Evolutionary conservation across 2,329 filamentous ascomycete species (phyloP).

Genomic region (Pseudogymnoascus sp.): DNA sequence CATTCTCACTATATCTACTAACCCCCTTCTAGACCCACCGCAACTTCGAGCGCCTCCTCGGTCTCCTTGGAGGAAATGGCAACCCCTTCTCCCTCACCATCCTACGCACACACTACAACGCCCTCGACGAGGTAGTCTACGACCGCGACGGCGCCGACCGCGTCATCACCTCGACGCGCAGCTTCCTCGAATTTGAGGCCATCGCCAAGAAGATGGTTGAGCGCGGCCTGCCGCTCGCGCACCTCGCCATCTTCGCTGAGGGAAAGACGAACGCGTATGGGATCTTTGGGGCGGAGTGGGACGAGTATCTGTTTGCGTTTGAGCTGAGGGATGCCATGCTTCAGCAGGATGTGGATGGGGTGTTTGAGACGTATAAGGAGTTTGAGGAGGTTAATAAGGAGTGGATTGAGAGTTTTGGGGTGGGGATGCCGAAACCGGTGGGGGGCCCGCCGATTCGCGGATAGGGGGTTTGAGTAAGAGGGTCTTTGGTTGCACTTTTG

Average conservation of each 20-base stretch:
- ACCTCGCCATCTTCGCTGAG: neutral
- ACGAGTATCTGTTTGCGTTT: neutral
- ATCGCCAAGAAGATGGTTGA: neutral
- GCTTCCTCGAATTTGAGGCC: neutral
- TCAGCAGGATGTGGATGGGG: neutral
- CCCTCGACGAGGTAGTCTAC: neutral
- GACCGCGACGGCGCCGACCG: neutral
- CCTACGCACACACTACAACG: neutral
- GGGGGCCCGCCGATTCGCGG: neutral
- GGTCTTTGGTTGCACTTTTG: neutral
- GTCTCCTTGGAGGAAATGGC: neutral
- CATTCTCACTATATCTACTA: neutral
- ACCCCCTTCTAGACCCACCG: neutral
- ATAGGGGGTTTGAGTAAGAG: neutral
- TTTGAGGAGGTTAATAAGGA: neutral
- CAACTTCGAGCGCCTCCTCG: neutral
- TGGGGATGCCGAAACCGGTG: neutral
- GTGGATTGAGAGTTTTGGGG: neutral
- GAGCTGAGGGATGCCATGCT: neutral
- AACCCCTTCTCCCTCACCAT: neutral
- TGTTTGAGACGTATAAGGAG: neutral
- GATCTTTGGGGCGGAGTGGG: neutral
- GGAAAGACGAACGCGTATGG: neutral
- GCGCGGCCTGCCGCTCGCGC: neutral
- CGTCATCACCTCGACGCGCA: neutral